A percentile compares a stretch with the other conserved stretches of the same genome.
Evolutionary conservation across 768 basidiomycete species (phyloP).

Genomic region (Amanita polypyramis): DNA sequence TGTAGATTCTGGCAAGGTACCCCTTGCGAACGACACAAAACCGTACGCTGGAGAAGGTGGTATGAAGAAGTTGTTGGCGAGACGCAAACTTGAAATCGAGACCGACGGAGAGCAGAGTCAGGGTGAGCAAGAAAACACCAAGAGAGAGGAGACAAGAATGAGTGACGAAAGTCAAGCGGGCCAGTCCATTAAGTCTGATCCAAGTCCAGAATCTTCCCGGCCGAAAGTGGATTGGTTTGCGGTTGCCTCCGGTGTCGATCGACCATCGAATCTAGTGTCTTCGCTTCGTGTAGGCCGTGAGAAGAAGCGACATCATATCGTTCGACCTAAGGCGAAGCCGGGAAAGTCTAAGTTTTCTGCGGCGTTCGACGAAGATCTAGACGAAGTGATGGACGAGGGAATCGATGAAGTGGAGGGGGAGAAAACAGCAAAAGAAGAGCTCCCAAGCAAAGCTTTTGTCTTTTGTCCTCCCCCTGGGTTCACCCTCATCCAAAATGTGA

Average conservation of each 20-base stretch:
- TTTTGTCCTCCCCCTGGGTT: constrained; percentile 58
- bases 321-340: constrained; percentile 37
- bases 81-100: constrained; percentile 46
- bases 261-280: constrained; percentile 25
- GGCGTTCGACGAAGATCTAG: constrained; percentile 37
- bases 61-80: constrained; percentile 66
- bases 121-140: neutral
- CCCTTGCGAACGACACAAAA: constrained; percentile 45
- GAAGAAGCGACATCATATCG: constrained; percentile 48
- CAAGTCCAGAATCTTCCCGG: constrained; percentile 11
- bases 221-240: constrained; percentile 23
- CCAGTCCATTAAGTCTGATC: constrained; percentile 15
- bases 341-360: constrained; percentile 57
- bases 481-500: constrained; percentile 53
- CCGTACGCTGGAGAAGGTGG: constrained; percentile 75
- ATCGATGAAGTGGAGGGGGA: constrained; percentile 31
- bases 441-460: constrained; percentile 40
- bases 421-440: constrained; percentile 38
- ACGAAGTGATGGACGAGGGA: constrained; percentile 35
- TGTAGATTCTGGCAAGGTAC: constrained; percentile 27
- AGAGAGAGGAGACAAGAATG: constrained; percentile 7
- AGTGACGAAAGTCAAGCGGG: constrained; percentile 23
- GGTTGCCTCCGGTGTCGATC: constrained; percentile 18
- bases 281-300: constrained; percentile 59
- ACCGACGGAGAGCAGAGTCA: constrained; percentile 27